Evolutionary conservation across 164 flowering plant genomes (phyloP), one percentile per base, ranked within the genome.

Genomic region (Vitis labrusca): DNA sequence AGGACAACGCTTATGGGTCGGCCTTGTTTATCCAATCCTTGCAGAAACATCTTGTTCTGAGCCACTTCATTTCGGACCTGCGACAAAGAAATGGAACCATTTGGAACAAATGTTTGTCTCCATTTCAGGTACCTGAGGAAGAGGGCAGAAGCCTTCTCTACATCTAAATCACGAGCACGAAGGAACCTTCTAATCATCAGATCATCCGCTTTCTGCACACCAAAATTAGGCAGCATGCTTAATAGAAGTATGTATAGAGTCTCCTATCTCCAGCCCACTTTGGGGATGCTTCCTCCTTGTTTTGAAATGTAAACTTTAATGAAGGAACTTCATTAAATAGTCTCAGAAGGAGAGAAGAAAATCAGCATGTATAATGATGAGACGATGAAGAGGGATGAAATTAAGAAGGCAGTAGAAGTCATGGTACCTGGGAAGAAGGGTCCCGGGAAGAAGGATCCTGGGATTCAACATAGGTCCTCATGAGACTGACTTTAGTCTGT

Each of bases 101-200:
- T 85, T 2, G 94, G 94, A 19, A 90, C 77, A 60, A 83, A 88
- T 7, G 71, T 64, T 50, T 65, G 73, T 67, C 84, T 91, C 98
- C 98, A 94, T 67, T 78, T 78, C 29, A 88, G 74, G 79, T 80
- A 90, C 74, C 88, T 91, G 13, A 91, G 73, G 56, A 94, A 81
- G 69, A 88, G 63, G 14, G 73, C 61, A 29, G 88, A 81, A 11
- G 89, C 95, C 76, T 86, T 92, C 64, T 89, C 91, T 9, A 86
- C 60, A 66, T 92, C 87, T 13, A 82, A 75, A 66, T 88, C 88
- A 2, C 97, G 97, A 15, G 97, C 97, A 15, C 93, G 86, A 17
- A 94, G 80, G 71, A 94, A 94, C 56, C 98, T 92, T 78, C 95
- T 79, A 2, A 94, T 50, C 74, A 79, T 86, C 74, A 77, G 47